Base-by-base conservation (phyloP, 192 early-diverging fungal genomes). In the Mortierella antarctica region DNA sequence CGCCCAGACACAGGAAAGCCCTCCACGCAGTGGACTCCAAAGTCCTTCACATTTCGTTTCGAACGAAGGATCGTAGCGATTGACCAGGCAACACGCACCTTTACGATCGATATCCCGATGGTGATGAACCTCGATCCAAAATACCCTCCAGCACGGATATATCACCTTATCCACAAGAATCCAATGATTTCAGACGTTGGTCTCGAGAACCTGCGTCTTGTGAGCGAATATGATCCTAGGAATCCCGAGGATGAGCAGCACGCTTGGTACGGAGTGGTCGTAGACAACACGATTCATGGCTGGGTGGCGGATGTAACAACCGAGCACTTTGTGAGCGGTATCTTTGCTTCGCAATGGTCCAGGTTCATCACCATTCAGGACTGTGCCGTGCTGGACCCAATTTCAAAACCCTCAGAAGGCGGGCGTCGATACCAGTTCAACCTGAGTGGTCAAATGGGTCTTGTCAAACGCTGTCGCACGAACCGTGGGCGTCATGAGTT, bases 361-460 rank as follows among this genome's bases (percentile, higher is more conserved):
- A 46, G 77, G 17, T 80, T 72, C 20, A 61, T 80, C 18, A 80
- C 77, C 14, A 72, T 80, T 23, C 77, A 80, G 55, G 77, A 80
- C 46, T 80, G 77, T n/a, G 71, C 77, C 7, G 77, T 80, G 2
- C 42, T 80, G 15, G 5, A 80, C 53, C 77, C 77, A 14, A 65
- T 80, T 15, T 80, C 77, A 12, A 80, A 72, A 40, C 77, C 77
- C 2, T 49, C 59, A 0, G 77, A 80, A 15, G 77, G 77, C 10
- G 77, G 77, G 12, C 77, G 77, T 57, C 77, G 77, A 18, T 80
- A 80, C n/a, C 71, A 72, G 60, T 80, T 67, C 46, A 80, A 80
- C 44, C 64, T 80, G 21, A 72, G 77, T 42, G 77, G 77, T 8
- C 77, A 80, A 54, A 80, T 62, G 60, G 77, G 77, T 9, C 77